Evolutionary conservation across 208 protist species (phyloP), one percentile per base, ranked within the genome.

Genomic region (Acanthamoeba sp.): DNA sequence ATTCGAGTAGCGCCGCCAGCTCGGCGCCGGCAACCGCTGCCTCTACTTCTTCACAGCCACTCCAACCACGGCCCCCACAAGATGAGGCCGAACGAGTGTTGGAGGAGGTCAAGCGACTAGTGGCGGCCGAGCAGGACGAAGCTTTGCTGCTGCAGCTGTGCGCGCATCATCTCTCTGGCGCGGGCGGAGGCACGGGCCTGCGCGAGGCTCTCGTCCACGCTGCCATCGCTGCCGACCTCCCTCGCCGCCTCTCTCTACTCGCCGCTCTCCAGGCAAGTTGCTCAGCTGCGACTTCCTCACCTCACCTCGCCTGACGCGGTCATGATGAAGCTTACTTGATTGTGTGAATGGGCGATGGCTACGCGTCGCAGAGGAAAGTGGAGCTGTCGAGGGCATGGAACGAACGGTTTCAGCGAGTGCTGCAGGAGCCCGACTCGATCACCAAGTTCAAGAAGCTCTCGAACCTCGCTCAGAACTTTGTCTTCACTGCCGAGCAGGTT

Each of bases 401-500:
- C 57, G 87, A 92, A 40, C 87, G 87, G 27, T 92, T 92, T 36
- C 87, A 92, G 38, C 22, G 87, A 32, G 57, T 92, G 36, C 38
- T 92, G 36, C 87, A 76, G 59, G 87, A 92, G 57, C 50, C 50
- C 1, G 87, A 92, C 40, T 59, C 36, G 22, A 76, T 92, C 38
- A 18, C 2, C 38, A 92, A 92, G 62, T 92, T 92, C 59, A 92
- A 92, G 27, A 92, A 73, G 38, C 87, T 92, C 59, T 59, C 40
- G 55, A 92, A 92, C 57, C 38, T 92, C 34, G 87, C 87, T 1
- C 87, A 92, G 38, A 76, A 42, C 62, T 92, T 92, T 40, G 87
- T 92, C 55, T 92, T 92, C 62, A 92, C 87, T 18, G 87, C 87
- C 2, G 87, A 92, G 45, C 87, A 92, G 80, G 50, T 57, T 3